Conservation (phyloP, 2,329 filamentous ascomycete species). For the Penicillium brevicompactum region DNA sequence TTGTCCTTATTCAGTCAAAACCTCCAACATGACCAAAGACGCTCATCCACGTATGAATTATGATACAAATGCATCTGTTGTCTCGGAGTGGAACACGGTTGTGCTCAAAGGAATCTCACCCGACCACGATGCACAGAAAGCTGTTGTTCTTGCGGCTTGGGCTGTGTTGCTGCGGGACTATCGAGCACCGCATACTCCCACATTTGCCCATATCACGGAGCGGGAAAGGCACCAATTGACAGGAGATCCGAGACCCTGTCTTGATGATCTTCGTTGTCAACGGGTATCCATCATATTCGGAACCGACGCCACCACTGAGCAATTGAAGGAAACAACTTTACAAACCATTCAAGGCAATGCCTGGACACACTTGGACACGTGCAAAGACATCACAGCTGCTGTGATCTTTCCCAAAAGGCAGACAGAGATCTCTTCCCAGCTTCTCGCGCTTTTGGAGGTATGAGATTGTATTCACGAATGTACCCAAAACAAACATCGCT, state of each 20-base stretch:
- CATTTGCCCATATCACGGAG: neutral
- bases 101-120: neutral
- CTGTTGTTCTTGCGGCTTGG: neutral
- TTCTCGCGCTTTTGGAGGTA: neutral
- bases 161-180: neutral
- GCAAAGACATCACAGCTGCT: neutral
- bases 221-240: too few relatives aligned
- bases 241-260: too few relatives aligned
- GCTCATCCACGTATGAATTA: neutral
- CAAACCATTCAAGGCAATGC: neutral
- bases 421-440: neutral
- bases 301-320: neutral
- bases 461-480: neutral
- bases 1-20: too few relatives aligned
- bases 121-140: neutral
- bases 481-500: neutral
- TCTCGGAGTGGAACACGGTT: neutral
- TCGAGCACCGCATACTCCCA: neutral
- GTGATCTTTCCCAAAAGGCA: neutral
- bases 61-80: neutral
- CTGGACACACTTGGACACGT: neutral
- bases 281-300: neutral
- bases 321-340: neutral
- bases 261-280: neutral
- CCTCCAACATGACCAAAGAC: neutral